Conservation (phyloP, 2,329 filamentous ascomycete species). For the Chaetoscypha palmicola region DNA sequence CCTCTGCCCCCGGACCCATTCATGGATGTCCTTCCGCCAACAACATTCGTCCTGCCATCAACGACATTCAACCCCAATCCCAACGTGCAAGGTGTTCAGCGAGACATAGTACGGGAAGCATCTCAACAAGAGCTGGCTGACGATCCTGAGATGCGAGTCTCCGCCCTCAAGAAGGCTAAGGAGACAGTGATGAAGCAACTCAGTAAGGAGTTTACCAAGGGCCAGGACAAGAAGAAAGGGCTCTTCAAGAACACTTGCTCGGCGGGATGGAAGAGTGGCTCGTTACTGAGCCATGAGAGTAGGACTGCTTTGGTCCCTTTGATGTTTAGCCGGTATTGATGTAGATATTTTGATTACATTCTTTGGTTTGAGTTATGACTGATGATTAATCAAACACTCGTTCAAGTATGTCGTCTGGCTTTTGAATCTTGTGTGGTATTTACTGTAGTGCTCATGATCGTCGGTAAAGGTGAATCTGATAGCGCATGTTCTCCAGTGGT, state of each 20-base stretch:
- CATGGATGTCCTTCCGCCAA: constrained; percentile 44
- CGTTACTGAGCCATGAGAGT: constrained; percentile 38
- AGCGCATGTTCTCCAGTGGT: constrained; percentile 87
- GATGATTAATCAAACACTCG: constrained; percentile 11
- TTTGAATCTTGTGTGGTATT: neutral
- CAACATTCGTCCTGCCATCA: constrained; percentile 51
- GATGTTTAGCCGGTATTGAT: constrained; percentile 45
- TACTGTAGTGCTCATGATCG: constrained; percentile 26
- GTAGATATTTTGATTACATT: constrained; percentile 3
- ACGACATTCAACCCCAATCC: constrained; percentile 43
- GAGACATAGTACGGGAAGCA: constrained; percentile 50
- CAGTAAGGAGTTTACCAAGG: constrained; percentile 42
- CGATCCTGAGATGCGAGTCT: constrained; percentile 47
- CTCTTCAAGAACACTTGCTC: constrained; percentile 26
- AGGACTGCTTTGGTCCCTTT: constrained; percentile 50
- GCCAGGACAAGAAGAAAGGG: constrained; percentile 22
- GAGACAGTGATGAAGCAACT: constrained; percentile 54
- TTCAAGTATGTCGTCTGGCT: neutral
- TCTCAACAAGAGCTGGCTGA: constrained; percentile 49
- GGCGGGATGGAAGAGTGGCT: constrained; percentile 17
- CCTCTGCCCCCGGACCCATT: constrained; percentile 24
- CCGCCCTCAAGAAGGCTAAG: constrained; percentile 51
- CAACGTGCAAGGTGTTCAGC: constrained; percentile 50
- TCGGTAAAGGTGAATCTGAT: constrained; percentile 79
- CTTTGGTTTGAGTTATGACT: constrained; percentile 22